Base-by-base conservation (phyloP, 78 protist genomes). In the Paratrimastix pyriformis region DNA sequence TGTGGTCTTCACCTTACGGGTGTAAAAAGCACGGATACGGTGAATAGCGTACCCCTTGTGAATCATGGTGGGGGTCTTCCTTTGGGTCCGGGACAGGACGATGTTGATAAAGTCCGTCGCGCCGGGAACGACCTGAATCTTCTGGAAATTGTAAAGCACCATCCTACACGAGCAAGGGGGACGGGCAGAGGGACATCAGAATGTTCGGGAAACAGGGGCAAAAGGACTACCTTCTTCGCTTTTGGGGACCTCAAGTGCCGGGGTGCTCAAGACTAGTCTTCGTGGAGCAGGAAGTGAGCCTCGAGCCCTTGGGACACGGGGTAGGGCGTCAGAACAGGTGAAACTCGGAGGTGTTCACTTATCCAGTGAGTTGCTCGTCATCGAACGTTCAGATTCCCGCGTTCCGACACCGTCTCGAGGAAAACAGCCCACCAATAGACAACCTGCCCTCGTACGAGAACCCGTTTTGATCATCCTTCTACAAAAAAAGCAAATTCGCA, bases 51-150 rank as follows among this genome's bases (percentile, higher is more conserved):
- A 94, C 30, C 84, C 83, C 72, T 83, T 87, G 79, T 91, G 99
- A 8, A 96, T 77, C 46, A 92, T 96, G 1, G 99, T 97, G 38
- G 99, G 99, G 1, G 99, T 97, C 71, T 92, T 86, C 59, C 98
- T 80, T 81, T 95, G 98, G 0, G 99, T 96, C 86, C 80, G 80
- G 38, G 91, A 79, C 38, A 97, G 84, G 9, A 93, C 87, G 3
- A 98, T 83, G 77, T 98, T 98, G 42, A 98, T 59, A 39, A 98
- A 93, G 71, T 96, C 98, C 57, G 46, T n/a, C 52, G 95, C 80
- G n/a, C 83, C 68, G 15, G 98, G 98, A 29, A 97, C 99, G 24
- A 79, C 77, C 70, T 54, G 65, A 74, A 94, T 94, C 81, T 60
- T 79, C 87, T 93, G 93, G 69, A 93, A 94, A 81, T 91, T 89